These are phyloP conservation scores for Isoetes taiwanensis DNA, from an alignment of 75 land plant genomes.

Conservation along the genomic window DNA sequence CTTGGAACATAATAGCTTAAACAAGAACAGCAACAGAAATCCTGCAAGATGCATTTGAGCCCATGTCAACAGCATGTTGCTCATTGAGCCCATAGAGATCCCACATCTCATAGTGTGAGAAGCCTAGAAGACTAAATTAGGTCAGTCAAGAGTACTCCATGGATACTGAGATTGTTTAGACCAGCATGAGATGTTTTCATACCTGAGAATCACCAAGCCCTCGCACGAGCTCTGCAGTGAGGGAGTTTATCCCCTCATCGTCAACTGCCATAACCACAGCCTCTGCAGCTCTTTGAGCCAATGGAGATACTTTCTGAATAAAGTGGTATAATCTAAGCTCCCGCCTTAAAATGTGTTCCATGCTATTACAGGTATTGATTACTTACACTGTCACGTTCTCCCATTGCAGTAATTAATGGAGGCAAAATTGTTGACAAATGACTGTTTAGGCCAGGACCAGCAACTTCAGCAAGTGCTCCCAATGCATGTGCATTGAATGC, in stretches of 20 bases:
- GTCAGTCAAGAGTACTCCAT: too few species aligned
- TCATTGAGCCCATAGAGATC: too few species aligned
- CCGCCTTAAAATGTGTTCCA: too few species aligned
- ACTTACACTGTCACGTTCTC: constrained; percentile 58
- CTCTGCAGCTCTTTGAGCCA: constrained; percentile 91
- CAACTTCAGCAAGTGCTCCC: constrained; percentile 97
- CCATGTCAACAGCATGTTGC: too few species aligned
- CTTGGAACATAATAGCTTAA: too few species aligned
- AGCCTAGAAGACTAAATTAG: too few species aligned
- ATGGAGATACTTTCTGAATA: constrained; percentile 43
- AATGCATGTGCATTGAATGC: constrained; percentile 99
- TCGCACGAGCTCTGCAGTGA: constrained; percentile 78
- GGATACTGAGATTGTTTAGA: too few species aligned
- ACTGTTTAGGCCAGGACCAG: constrained; percentile 81
- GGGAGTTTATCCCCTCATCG: constrained; percentile 71
- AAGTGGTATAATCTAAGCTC: too few species aligned
- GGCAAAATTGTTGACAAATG: constrained; percentile 73
- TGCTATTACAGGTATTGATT: too few species aligned
- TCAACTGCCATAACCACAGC: constrained; percentile 89
- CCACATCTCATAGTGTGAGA: too few species aligned
- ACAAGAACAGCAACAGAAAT: too few species aligned
- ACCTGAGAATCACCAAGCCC: constrained; percentile 74
- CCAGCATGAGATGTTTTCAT: background rate
- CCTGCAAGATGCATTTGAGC: too few species aligned
- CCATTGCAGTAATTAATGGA: constrained; percentile 77